These are phyloP conservation scores for Pisolithus microcarpus DNA, from an alignment of 768 basidiomycete species.

Conservation along the genomic window DNA sequence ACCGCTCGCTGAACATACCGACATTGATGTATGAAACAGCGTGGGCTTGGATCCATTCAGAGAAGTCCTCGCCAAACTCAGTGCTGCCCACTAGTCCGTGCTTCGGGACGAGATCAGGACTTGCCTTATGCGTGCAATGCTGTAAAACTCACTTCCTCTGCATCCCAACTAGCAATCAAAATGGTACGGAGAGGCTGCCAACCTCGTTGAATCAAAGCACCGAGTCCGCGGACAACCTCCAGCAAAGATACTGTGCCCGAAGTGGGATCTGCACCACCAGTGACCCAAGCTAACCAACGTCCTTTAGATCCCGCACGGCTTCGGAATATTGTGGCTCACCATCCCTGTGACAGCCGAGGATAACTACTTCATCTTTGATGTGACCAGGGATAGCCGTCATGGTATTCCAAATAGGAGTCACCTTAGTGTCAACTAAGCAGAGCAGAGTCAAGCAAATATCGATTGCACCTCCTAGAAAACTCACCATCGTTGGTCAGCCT, in stretches of 20 bases:
- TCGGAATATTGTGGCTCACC: constrained; percentile 37
- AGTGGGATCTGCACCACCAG: constrained; percentile 51
- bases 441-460: neutral
- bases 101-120: constrained; percentile 18
- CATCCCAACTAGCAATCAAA: constrained; percentile 76
- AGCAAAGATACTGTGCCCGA: constrained; percentile 51
- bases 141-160: constrained; percentile 44
- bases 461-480: neutral
- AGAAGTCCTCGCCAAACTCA: constrained; percentile 92
- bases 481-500: constrained; percentile 52
- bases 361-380: constrained; percentile 75
- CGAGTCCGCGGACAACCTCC: constrained; percentile 52
- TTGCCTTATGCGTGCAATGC: neutral
- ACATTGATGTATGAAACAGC: constrained; percentile 86
- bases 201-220: constrained; percentile 42
- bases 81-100: constrained; percentile 78
- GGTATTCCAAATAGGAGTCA: constrained; percentile 88
- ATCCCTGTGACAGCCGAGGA: constrained; percentile 87
- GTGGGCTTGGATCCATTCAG: constrained; percentile 69
- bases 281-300: constrained; percentile 22
- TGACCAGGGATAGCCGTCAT: constrained; percentile 80
- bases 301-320: neutral
- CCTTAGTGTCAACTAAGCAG: constrained; percentile 57
- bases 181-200: constrained; percentile 70
- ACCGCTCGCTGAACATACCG: constrained; percentile 26